Evolutionary conservation across 768 basidiomycete species (phyloP).

Genomic region (Lentinus brumalis): DNA sequence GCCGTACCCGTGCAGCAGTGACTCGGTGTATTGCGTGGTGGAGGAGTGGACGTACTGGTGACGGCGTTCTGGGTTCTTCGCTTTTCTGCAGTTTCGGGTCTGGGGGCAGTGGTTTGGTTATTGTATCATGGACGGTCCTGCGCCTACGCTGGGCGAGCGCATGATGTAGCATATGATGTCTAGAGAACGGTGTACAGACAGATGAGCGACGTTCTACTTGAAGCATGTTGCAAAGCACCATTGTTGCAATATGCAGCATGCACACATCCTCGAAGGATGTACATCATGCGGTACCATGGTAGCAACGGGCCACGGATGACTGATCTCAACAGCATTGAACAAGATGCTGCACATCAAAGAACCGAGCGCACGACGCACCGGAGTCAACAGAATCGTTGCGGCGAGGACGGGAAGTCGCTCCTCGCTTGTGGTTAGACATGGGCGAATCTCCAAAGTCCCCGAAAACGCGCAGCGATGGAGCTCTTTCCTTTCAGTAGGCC

Average conservation of each 20-base stretch:
- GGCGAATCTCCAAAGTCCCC: too few relatives aligned
- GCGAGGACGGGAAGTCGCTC: too few relatives aligned
- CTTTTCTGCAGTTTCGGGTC: background rate
- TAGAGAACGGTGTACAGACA: background rate
- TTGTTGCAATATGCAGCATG: background rate
- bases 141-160: background rate
- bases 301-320: too few relatives aligned
- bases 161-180: background rate
- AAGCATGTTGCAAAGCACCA: background rate
- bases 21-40: slow-evolving; percentile 67
- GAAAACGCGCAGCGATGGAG: too few relatives aligned
- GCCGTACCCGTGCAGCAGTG: slow-evolving; percentile 58
- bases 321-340: background rate
- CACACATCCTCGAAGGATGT: too few relatives aligned
- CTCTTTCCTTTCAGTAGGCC: too few relatives aligned
- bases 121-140: background rate
- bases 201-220: background rate
- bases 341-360: background rate
- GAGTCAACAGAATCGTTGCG: too few relatives aligned
- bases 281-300: too few relatives aligned
- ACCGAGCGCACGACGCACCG: too few relatives aligned
- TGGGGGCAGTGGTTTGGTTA: background rate
- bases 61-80: background rate
- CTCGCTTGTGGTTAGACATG: too few relatives aligned
- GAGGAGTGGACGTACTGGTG: slow-evolving; percentile 66